Evolutionary conservation across 108 stramenopile species (phyloP).

Genomic region (Nitzschia palea): DNA sequence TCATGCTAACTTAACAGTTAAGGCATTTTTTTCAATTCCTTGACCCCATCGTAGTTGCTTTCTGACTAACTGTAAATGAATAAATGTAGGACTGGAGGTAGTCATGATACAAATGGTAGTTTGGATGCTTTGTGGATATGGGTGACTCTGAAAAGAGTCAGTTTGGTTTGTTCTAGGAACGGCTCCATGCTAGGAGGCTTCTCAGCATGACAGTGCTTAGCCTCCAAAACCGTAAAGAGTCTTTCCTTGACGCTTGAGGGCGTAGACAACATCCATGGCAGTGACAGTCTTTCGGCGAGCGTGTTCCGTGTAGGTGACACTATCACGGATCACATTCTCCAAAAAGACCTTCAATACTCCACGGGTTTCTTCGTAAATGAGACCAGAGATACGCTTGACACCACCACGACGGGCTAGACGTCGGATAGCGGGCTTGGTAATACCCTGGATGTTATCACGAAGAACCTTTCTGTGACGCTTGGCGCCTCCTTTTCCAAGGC

Average conservation of each 20-base stretch:
- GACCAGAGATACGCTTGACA: slow-evolving; percentile 99
- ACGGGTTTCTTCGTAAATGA: slow-evolving; percentile 97
- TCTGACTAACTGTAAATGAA: too few species aligned
- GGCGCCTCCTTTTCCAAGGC: slow-evolving; percentile 92
- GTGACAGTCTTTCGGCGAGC: slow-evolving; percentile 92
- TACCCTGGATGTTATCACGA: slow-evolving; percentile 99
- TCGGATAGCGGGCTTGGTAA: slow-evolving; percentile 99
- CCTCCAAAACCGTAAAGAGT: slow-evolving; percentile 98
- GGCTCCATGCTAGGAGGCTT: too few species aligned
- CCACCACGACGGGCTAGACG: slow-evolving; percentile 99
- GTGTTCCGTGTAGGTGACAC: slow-evolving; percentile 92
- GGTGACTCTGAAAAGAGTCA: slow-evolving; percentile 10
- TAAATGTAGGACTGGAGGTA: too few species aligned
- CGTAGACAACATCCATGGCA: slow-evolving; percentile 96
- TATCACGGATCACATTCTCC: slow-evolving; percentile 88
- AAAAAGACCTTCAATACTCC: slow-evolving; percentile 91
- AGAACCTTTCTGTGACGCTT: slow-evolving; percentile 99
- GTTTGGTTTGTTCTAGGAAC: background rate
- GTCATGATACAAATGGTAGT: too few species aligned
- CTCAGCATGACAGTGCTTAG: slow-evolving; percentile 59
- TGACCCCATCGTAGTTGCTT: too few species aligned
- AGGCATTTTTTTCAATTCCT: too few species aligned
- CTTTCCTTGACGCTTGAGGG: slow-evolving; percentile 97
- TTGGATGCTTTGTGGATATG: slow-evolving; percentile 3
- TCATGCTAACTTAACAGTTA: too few species aligned